A percentile compares a stretch with the other conserved stretches of the same genome.
Conservation (phyloP, 441 rosid genomes). For the Breynia disticha region DNA sequence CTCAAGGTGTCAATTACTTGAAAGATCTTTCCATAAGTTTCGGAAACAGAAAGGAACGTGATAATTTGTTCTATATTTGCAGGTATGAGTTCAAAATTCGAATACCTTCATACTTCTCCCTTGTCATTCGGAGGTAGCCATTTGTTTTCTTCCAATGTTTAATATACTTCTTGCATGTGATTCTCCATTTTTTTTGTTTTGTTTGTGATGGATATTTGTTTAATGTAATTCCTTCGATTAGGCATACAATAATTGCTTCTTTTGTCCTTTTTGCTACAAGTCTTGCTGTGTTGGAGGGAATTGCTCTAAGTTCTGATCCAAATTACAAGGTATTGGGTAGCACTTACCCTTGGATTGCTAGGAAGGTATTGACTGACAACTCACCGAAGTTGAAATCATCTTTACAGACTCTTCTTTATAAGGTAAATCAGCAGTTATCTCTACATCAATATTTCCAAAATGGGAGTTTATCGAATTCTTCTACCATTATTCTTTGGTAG, state of each 20-base stretch:
- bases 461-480: slow-evolving; percentile 2
- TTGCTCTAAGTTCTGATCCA: slow-evolving; percentile 71
- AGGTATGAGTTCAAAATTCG: slow-evolving; percentile 96
- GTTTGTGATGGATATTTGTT: background rate
- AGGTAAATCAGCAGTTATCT: slow-evolving; percentile 34
- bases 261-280: slow-evolving; percentile 28
- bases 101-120: slow-evolving; percentile 91
- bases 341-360: slow-evolving; percentile 97
- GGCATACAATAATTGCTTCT: background rate
- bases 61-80: slow-evolving; percentile 21
- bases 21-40: background rate
- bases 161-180: slow-evolving; percentile 1
- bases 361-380: slow-evolving; percentile 77
- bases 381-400: slow-evolving; percentile 83
- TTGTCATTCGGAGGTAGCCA: slow-evolving; percentile 81
- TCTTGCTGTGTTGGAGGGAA: slow-evolving; percentile 96
- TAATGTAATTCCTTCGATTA: background rate
- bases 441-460: background rate
- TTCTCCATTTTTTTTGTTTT: background rate
- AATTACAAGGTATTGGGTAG: slow-evolving; percentile 93
- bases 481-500: background rate
- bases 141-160: slow-evolving; percentile 1
- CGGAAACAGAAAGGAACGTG: slow-evolving; percentile 4
- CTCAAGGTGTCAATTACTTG: background rate
- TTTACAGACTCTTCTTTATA: slow-evolving; percentile 65